Conservation (phyloP, 2,329 filamentous ascomycete species). For the Claviceps maximensis region DNA sequence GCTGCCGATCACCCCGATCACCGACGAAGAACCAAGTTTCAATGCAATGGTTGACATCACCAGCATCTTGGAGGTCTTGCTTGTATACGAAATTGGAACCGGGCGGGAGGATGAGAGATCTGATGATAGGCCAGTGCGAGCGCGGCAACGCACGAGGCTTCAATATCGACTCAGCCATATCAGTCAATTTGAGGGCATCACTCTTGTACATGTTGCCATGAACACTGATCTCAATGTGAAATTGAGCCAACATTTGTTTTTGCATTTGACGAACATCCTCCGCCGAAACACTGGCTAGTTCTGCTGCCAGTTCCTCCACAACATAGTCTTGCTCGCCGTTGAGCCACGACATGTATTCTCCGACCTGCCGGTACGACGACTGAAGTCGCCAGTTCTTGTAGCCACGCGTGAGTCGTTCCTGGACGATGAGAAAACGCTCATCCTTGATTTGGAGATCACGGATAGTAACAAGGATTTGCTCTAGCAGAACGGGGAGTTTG, state of each 20-base stretch:
- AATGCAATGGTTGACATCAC: conserved; percentile 79
- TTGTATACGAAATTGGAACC: conserved; percentile 77
- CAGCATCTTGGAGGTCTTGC: conserved; percentile 68
- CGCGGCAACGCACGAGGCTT: conserved; percentile 60
- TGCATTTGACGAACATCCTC: conserved; percentile 67
- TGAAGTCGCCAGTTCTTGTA: conserved; percentile 81
- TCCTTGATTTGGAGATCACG: conserved; percentile 70
- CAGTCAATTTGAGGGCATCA: conserved; percentile 74
- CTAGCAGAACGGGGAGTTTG: conserved; percentile 79
- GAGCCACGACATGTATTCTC: conserved; percentile 70
- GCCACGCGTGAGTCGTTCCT: conserved; percentile 64
- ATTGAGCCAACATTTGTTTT: conserved; percentile 66
- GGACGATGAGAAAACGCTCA: conserved; percentile 85
- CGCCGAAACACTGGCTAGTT: conserved; percentile 60
- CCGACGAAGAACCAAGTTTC: conserved; percentile 66
- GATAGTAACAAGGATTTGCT: conserved; percentile 77
- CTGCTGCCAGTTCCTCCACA: conserved; percentile 65
- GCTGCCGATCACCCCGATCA: conserved; percentile 49
- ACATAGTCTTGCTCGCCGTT: conserved; percentile 64
- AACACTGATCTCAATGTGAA: conserved; percentile 76
- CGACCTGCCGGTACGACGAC: conserved; percentile 80
- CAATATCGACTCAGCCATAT: conserved; percentile 66
- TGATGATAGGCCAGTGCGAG: conserved; percentile 65
- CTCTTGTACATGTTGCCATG: conserved; percentile 94
- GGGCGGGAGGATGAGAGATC: conserved; percentile 63